Percentiles rank a stretch among this genome's conserved stretches.
phyloP scores from a whole-genome alignment of 139 green algal genomes.

The Coelastrella sp. region DNA sequence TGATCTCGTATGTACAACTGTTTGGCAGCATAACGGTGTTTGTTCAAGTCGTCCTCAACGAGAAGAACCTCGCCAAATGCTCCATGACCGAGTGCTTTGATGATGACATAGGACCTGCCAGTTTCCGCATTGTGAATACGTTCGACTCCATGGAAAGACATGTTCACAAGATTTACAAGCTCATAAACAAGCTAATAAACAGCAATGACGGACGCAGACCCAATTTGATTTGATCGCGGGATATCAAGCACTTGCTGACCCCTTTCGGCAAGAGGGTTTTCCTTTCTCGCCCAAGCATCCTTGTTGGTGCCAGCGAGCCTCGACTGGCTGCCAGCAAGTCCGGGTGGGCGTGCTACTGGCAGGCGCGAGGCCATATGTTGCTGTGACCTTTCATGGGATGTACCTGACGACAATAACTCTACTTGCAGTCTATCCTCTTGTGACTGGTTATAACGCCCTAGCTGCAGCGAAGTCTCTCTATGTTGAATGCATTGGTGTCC shows the following conservation, averaged over 20 bases:
- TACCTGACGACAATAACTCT: too few species aligned
- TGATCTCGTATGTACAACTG: slow-evolving; percentile 18
- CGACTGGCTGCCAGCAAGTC: too few species aligned
- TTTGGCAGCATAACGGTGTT: slow-evolving; percentile 12
- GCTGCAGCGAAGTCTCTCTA: not conserved
- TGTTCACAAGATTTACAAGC: not conserved
- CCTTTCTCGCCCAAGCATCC: too few species aligned
- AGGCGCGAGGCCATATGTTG: too few species aligned
- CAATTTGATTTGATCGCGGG: too few species aligned
- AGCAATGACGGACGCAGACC: too few species aligned
- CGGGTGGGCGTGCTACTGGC: too few species aligned
- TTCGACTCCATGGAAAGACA: not conserved
- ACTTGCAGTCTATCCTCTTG: not conserved
- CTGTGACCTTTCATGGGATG: too few species aligned
- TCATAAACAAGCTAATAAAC: not conserved
- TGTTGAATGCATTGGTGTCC: not conserved
- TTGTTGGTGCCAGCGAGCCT: too few species aligned
- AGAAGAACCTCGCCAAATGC: slow-evolving; percentile 45
- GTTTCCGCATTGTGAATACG: not conserved
- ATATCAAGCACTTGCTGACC: too few species aligned
- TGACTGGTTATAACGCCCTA: not conserved
- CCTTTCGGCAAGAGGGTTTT: too few species aligned
- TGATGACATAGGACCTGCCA: not conserved
- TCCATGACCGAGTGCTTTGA: slow-evolving; percentile 38
- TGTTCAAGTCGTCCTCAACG: not conserved